These are phyloP conservation scores for Eucalyptus marginata DNA, from an alignment of 345 rosid species.

Conservation along the genomic window DNA sequence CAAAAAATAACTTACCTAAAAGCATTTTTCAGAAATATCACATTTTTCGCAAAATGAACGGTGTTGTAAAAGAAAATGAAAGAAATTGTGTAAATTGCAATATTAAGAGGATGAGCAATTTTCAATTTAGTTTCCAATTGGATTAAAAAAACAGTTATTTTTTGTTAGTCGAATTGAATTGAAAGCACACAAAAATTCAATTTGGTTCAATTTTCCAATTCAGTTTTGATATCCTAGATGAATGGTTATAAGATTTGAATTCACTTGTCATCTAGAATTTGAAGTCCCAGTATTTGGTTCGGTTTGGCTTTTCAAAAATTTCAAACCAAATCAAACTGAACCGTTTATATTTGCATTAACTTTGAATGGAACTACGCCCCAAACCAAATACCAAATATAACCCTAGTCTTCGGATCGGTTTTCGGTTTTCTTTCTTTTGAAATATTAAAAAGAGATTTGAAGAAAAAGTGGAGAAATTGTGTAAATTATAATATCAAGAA, in stretches of 20 bases:
- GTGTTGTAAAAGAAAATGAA: accelerated
- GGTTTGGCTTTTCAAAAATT: accelerated
- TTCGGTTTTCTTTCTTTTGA: too few species aligned
- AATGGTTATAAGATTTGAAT: too few species aligned
- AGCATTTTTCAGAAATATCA: accelerated
- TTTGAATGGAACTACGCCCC: too few species aligned
- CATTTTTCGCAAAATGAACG: accelerated
- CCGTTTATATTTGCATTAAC: too few species aligned
- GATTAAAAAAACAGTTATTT: accelerated
- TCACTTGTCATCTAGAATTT: too few species aligned
- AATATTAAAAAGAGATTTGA: too few species aligned
- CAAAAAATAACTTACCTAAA: accelerated
- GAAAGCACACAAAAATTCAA: accelerated
- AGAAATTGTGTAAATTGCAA: accelerated
- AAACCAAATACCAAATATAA: accelerated
- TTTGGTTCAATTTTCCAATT: too few species aligned
- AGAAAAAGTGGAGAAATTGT: accelerated
- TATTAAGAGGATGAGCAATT: too few species aligned
- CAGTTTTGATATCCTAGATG: accelerated
- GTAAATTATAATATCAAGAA: too few species aligned
- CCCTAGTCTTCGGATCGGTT: accelerated
- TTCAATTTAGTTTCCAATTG: too few species aligned
- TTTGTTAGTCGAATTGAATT: accelerated
- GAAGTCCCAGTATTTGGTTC: accelerated
- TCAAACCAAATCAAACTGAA: accelerated